phyloP scores from a whole-genome alignment of 495 filamentous ascomycete species.

The Xylaria venustula region DNA sequence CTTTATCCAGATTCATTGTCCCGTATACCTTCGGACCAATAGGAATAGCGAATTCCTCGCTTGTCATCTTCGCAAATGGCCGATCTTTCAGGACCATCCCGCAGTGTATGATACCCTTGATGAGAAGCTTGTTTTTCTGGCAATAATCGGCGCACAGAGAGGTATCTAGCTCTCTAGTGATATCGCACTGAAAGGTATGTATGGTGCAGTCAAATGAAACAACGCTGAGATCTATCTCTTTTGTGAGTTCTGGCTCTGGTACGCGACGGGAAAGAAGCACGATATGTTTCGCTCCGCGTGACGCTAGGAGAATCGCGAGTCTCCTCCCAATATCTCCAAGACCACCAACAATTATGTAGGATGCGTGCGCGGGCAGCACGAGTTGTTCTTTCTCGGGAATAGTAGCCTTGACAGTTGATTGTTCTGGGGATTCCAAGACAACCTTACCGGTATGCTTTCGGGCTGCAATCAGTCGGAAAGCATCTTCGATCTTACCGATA shows the following conservation, averaged over 20 bases:
- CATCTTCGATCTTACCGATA: slow-evolving; percentile 12
- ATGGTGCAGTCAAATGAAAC: not conserved
- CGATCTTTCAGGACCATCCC: slow-evolving; percentile 41
- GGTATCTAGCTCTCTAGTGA: not conserved
- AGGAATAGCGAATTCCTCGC: slow-evolving; percentile 28
- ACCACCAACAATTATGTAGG: slow-evolving; percentile 45
- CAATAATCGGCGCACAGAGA: not conserved
- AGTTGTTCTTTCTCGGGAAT: slow-evolving; percentile 18
- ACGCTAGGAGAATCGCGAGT: slow-evolving; percentile 45
- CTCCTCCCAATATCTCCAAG: slow-evolving; percentile 44
- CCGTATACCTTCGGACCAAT: slow-evolving; percentile 44
- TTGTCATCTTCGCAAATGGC: slow-evolving; percentile 40
- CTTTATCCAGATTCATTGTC: slow-evolving; percentile 45
- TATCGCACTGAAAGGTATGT: not conserved
- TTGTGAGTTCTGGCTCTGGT: not conserved
- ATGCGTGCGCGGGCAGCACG: slow-evolving; percentile 17
- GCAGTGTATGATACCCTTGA: slow-evolving; percentile 42
- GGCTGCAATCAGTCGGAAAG: slow-evolving; percentile 31
- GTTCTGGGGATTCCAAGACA: slow-evolving; percentile 7
- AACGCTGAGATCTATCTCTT: not conserved
- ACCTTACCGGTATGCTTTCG: slow-evolving; percentile 18
- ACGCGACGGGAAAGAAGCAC: slow-evolving; percentile 43
- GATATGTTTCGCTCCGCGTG: slow-evolving; percentile 47
- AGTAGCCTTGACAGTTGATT: not conserved
- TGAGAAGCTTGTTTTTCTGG: slow-evolving; percentile 30